Evolutionary conservation across 345 rosid species (phyloP).

Genomic region (Acer yangbiense): DNA sequence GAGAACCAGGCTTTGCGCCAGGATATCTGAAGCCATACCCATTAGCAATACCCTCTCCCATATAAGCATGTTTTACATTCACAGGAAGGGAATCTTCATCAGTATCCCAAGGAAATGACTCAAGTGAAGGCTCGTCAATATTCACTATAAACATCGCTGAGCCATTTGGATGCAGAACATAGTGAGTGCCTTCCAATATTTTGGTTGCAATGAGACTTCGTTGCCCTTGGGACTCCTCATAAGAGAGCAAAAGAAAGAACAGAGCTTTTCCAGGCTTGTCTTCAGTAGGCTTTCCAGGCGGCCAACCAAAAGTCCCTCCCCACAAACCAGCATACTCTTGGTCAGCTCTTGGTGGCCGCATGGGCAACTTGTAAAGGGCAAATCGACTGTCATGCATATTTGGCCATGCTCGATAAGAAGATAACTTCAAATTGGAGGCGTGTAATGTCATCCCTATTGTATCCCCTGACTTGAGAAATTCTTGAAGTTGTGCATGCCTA

Average conservation of each 20-base stretch:
- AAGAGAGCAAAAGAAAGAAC: slow-evolving; percentile 75
- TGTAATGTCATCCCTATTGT: slow-evolving; percentile 55
- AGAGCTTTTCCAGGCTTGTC: slow-evolving; percentile 82
- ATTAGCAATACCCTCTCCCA: slow-evolving; percentile 84
- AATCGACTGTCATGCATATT: slow-evolving; percentile 72
- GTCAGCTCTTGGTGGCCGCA: slow-evolving; percentile 42
- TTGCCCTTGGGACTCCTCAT: slow-evolving; percentile 59
- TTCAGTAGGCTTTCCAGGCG: slow-evolving; percentile 64
- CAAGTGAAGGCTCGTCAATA: slow-evolving; percentile 66
- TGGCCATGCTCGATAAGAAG: slow-evolving; percentile 86
- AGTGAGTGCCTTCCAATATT: slow-evolving; percentile 86
- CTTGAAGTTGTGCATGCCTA: slow-evolving; percentile 53
- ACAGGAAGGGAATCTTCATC: slow-evolving; percentile 58
- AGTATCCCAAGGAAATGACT: slow-evolving; percentile 67
- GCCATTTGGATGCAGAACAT: slow-evolving; percentile 88
- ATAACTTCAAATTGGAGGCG: slow-evolving; percentile 53
- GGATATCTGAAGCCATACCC: slow-evolving; percentile 95
- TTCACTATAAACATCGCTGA: slow-evolving; percentile 82
- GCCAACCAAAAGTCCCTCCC: slow-evolving; percentile 95
- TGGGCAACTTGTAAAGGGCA: slow-evolving; percentile 78
- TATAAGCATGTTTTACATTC: slow-evolving; percentile 47
- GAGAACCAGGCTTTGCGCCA: slow-evolving; percentile 82
- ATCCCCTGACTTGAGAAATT: slow-evolving; percentile 65
- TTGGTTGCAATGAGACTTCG: slow-evolving; percentile 72
- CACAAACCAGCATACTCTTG: slow-evolving; percentile 81